Evolutionary conservation across 495 filamentous ascomycete genomes (phyloP).

Genomic region (Ascodesmis nigricans): DNA sequence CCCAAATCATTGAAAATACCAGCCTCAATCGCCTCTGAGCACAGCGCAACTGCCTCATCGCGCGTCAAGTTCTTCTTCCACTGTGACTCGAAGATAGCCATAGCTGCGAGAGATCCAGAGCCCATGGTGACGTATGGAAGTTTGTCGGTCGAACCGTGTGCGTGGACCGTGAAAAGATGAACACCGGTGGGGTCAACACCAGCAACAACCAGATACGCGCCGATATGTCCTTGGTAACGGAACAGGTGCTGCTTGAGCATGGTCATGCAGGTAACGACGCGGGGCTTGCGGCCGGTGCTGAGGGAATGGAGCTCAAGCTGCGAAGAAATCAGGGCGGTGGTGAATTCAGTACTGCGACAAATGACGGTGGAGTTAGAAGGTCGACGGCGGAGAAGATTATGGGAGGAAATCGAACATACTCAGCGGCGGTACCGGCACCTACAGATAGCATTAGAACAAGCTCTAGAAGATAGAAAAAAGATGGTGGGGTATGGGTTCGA

Average conservation of each 20-base stretch:
- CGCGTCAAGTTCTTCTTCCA: constrained; percentile 66
- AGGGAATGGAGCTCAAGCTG: constrained; percentile 92
- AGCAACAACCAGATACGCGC: constrained; percentile 92
- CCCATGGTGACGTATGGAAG: constrained; percentile 99
- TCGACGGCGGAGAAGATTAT: constrained; percentile 92
- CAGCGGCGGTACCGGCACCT: constrained; percentile 78
- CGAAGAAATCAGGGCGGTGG: constrained; percentile 92
- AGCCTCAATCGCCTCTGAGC: constrained; percentile 71
- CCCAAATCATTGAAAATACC: constrained; percentile 99
- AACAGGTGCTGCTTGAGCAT: constrained; percentile 99
- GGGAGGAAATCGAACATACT: constrained; percentile 87
- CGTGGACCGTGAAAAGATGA: constrained; percentile 96
- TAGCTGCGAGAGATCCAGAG: constrained; percentile 81
- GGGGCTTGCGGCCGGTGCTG: constrained; percentile 83
- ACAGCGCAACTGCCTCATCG: constrained; percentile 64
- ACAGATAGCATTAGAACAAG: constrained; percentile 3
- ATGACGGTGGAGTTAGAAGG: constrained; percentile 82
- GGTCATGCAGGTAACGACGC: constrained; percentile 98
- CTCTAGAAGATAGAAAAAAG: too few relatives aligned
- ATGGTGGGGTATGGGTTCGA: too few relatives aligned
- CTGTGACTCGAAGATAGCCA: constrained; percentile 92
- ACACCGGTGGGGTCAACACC: constrained; percentile 91
- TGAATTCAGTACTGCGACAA: constrained; percentile 63
- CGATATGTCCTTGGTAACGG: constrained; percentile 92
- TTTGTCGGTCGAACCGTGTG: constrained; percentile 96